Base-by-base conservation (phyloP, 2,329 filamentous ascomycete species). In the Fusarium cicatricum region DNA sequence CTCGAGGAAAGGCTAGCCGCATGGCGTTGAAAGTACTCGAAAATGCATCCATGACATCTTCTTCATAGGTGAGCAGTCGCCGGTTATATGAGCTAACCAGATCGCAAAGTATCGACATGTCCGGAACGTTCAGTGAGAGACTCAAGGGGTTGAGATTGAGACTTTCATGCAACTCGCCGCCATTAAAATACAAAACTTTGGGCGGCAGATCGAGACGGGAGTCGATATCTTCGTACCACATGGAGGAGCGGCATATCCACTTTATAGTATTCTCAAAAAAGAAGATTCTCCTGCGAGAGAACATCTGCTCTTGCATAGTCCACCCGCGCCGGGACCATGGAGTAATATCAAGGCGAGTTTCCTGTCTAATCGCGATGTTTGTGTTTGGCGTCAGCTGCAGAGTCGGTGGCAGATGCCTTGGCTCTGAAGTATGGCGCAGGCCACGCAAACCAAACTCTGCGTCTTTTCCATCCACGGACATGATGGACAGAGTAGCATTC, bases 231-330 rank as follows among this genome's bases (percentile, higher is more conserved):
- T 57, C 49, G 21, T 42, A 53, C 12, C 33, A 53, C 6, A 29
- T 45, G 11, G 26, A 43, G 8, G 33, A 34, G n/a, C 43, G 49
- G 17, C 54, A 57, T 4, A 32, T 36, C 54, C 48, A 53, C 14
- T 42, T 36, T 11, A 41, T 39, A 7, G 38, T 47, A 11, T 53
- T 44, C 1, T 36, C 33, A 17, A 48, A 44, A 21, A 59, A 59
- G 9, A 45, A 17, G 26, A 55, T 26, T 11, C 51, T 55, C 37
- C 39, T 42, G 11, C 42, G 28, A 1, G 52, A 55, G 33, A 59
- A 59, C 9, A 55, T 40, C 9, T 44, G 42, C 23, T 59, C 55
- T 15, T 59, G 52, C 43, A 52, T 29, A 1, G 55, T 49, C 55
- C 52, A 59, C 3, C 55, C 55, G n/a, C 55, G 52, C 2, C 5